phyloP scores from a whole-genome alignment of 257 asterid species.

The Nicotiana tomentosiformis region DNA sequence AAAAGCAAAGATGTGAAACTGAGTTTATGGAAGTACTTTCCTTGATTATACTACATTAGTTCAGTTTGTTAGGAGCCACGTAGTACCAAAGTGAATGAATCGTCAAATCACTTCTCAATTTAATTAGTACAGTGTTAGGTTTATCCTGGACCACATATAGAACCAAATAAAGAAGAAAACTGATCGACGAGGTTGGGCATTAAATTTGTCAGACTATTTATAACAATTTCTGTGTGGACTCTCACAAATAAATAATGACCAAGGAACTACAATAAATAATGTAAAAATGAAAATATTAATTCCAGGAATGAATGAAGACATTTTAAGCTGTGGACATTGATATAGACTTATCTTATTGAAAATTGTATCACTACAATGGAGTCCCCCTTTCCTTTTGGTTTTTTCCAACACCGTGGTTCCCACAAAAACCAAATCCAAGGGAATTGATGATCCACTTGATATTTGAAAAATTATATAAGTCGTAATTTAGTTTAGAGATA shows the following conservation, averaged over 20 bases:
- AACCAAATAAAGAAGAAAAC: background rate
- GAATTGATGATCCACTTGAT: background rate
- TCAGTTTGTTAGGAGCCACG: background rate
- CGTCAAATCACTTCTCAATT: background rate
- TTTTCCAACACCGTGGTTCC: slow-evolving; percentile 32
- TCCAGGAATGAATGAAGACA: slow-evolving; percentile 6
- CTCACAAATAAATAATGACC: background rate
- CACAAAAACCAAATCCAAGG: slow-evolving; percentile 1
- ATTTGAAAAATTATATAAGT: background rate
- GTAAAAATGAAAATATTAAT: background rate
- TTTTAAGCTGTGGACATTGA: slow-evolving; percentile 15
- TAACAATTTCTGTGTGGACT: background rate
- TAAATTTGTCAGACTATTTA: background rate
- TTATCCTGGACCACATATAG: background rate
- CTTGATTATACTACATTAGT: background rate
- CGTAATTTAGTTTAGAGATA: background rate
- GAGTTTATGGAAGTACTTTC: background rate
- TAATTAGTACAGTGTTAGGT: background rate
- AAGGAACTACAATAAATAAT: background rate
- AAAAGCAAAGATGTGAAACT: background rate
- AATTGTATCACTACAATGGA: slow-evolving; percentile 16
- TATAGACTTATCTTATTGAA: slow-evolving; percentile 24
- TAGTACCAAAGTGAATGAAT: background rate
- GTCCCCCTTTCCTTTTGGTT: background rate
- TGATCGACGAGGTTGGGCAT: background rate